Base-by-base conservation (phyloP, 2,329 filamentous ascomycete genomes). In the Aspergillus quadricinctus region DNA sequence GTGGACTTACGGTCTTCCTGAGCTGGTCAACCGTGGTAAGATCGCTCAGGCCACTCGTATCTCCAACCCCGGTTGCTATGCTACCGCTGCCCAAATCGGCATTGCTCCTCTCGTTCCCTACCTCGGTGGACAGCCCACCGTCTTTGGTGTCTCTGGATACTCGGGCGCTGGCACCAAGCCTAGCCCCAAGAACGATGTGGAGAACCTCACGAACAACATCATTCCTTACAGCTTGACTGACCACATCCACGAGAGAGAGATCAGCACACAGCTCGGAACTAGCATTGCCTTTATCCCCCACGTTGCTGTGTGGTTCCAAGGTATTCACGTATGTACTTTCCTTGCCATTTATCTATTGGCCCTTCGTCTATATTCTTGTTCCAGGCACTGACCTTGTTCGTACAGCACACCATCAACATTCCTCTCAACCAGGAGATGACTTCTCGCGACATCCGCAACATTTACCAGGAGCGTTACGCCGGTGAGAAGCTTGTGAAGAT, bases 401-500 rank as follows among this genome's bases (percentile, higher is more conserved):
- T 56, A n/a, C 49, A 83, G 78, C 89, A 92, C 75, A 93, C 92
- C 41, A 92, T 97, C 74, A 92, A 86, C 69, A 90, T 97, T 50
- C 93, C 93, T 11, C 81, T 99, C 8, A 88, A 88, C 69, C 83
- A 93, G 75, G 83, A 85, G 59, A 95, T 97, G 89, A 90, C 86
- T 2, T 92, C 90, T 45, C 88, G 94, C 52, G 92, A 97, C 71
- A 91, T 99, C 65, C 86, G 94, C 60, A 90, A 96, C 69, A 80
- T 97, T 57, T 99, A 96, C 81, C 93, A 97, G 76, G 93, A 97
- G 67, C 85, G 93, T 25, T 99, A 96, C 69, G 93, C 93, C 5
- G 92, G 92, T 51, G 94, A 97, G 82, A 93, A 92, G 77, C 86
- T 99, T 17, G 88, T 99, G 71, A 96, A 94, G 82, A 85, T 97